phyloP scores from a whole-genome alignment of 371 early-diverging fungal genomes.

The Mortierella sp. region DNA sequence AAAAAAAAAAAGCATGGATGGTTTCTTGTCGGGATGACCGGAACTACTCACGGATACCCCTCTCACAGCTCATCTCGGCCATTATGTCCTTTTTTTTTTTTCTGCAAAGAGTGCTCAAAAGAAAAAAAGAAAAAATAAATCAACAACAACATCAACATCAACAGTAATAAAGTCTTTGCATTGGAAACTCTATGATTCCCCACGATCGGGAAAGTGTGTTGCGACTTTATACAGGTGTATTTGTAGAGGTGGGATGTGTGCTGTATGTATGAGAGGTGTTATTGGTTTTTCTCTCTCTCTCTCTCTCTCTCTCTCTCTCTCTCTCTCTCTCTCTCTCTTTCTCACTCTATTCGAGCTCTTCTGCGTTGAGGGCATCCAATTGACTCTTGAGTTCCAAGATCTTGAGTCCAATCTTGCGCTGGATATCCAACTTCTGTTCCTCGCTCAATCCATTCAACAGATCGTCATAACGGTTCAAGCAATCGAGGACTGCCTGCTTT shows the following conservation, averaged over 20 bases:
- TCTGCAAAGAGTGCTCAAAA: background rate
- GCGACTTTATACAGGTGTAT: too few relatives aligned
- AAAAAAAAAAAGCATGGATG: too few relatives aligned
- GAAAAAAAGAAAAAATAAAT: background rate
- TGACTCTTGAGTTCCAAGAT: constrained; percentile 52
- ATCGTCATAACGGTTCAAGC: constrained; percentile 19
- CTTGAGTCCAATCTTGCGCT: constrained; percentile 54
- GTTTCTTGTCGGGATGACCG: too few relatives aligned
- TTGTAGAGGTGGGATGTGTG: too few relatives aligned
- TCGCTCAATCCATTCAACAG: constrained; percentile 28
- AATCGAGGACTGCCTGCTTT: constrained; percentile 36
- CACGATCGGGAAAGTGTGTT: too few relatives aligned
- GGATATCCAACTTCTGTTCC: constrained; percentile 46
- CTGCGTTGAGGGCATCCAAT: constrained; percentile 45
- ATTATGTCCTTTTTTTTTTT: background rate
- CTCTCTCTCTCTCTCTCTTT: constrained; percentile 53
- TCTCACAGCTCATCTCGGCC: too few relatives aligned
- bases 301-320: constrained; percentile 41
- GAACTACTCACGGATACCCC: too few relatives aligned
- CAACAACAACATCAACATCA: too few relatives aligned
- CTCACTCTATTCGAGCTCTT: constrained; percentile 45
- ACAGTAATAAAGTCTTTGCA: too few relatives aligned
- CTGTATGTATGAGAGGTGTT: too few relatives aligned
- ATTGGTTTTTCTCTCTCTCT: constrained; percentile 32
- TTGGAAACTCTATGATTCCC: too few relatives aligned